Base-by-base conservation (phyloP, 148 eudicot genomes). In the Bassia scoparia region DNA sequence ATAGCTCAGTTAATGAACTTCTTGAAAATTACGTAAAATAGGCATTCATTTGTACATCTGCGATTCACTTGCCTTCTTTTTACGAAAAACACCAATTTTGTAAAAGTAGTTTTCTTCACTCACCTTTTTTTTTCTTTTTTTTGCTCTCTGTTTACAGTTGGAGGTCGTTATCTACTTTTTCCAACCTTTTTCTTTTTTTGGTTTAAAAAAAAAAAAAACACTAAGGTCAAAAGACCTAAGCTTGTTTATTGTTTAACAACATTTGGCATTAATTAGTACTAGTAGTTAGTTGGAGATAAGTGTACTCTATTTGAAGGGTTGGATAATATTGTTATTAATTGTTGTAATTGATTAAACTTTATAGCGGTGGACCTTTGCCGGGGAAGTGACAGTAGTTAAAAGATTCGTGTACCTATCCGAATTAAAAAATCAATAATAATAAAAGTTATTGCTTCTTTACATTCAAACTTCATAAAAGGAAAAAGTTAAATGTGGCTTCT, bases 41-140 rank as follows among this genome's bases (percentile, higher is more conserved):
- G 30, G 38, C 30, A 53, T n/a, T 69, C 61, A 34, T 52, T 31
- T 69, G 41, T 29, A 34, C 72, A 50, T 69, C 37, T 8, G 4
- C 44, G 11, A 41, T 2, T 69, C 29, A 69, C 72, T 49, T 49
- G 35, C 33, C 24, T 53, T 33, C 72, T 50, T 34, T 69, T 31
- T 52, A 69, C 41, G 30, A 69, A 69, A n/a, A 69, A 50, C 44
- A 33, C 72, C 72, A 69, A 30, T 69, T 31, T 69, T 21, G 61
- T 50, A 44, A 69, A 69, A 69, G 61, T n/a, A 31, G 61, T 69
- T 69, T 33, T 52, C 43, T 31, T n/a, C 72, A 24, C 4, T 15
- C 69, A 24, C 34, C 8, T 66, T 66, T 43, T 23, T 21, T 43
- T 41, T 23, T 23, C 9, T 23, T 7, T 24, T 35, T 64, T 64